Base-by-base conservation (phyloP, 1,139 yeast species). In the Yamadazyma sp. region DNA sequence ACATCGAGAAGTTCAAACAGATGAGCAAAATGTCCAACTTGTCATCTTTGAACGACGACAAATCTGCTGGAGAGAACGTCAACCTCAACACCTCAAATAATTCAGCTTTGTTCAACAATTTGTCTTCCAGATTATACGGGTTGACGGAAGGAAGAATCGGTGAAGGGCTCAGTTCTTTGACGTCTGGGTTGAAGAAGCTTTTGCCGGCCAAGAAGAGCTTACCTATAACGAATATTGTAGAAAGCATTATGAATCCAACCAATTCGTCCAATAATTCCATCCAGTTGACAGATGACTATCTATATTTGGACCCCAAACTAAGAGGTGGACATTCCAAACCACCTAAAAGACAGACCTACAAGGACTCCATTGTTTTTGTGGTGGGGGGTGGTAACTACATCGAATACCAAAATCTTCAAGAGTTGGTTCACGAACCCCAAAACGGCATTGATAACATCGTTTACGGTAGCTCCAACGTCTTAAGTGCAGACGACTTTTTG, bases 381-480 rank as follows among this genome's bases (percentile, higher is more conserved):
- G 91, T 94, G 43, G 99, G 98, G 16, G 98, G 98, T 25, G 98
- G 98, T 35, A 91, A 87, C 61, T 92, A 89, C 58, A 69, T 87
- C 49, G 99, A 92, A 64, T 92, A 92, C 58, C 95, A 91, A 48
- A 91, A 91, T 56, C 74, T 92, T 53, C 95, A 87, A 61, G 97
- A 92, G 59, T 91, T 96, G 94, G 55, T 65, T 2, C 46, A 42
- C 18, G 83, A 83, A 9, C 62, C 64, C 5, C 55, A 56, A 65
- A 57, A 54, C 62, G 48, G 53, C 57, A 27, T 34, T 12, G 24
- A 28, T 8, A n/a, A 64, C 49, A 86, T 94, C 30, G 77, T 84
- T 17, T 94, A 92, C 60, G 99, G 99, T 27, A 81, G 95, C 51
- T 88, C 96, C 2, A 83, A 79, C 50, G 78, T 92, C 33, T 66